Conservation (phyloP, 2,329 filamentous ascomycete genomes). For the Penicillium sp. region DNA sequence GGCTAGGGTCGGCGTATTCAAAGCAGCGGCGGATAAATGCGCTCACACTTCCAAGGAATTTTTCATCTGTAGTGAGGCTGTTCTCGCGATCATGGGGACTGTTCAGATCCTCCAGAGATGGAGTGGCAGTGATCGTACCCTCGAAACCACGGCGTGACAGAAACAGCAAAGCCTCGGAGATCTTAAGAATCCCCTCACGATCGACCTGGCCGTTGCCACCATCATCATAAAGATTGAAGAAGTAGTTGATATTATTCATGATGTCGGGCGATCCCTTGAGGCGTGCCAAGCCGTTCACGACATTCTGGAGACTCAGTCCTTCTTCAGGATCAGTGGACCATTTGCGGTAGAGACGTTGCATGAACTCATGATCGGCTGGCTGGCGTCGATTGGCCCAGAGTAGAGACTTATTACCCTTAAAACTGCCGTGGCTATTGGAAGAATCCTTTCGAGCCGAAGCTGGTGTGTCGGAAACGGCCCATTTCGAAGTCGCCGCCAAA, state of each 20-base stretch:
- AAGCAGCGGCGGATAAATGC: slow-evolving; percentile 96
- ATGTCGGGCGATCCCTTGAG: slow-evolving; percentile 95
- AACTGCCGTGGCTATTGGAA: slow-evolving; percentile 52
- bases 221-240: slow-evolving; percentile 97
- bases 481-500: slow-evolving; percentile 82
- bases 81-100: slow-evolving; percentile 39
- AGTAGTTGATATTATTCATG: slow-evolving; percentile 96
- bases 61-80: slow-evolving; percentile 70
- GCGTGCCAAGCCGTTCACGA: slow-evolving; percentile 84
- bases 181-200: slow-evolving; percentile 88
- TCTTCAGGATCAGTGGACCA: slow-evolving; percentile 81
- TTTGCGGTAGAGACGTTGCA: slow-evolving; percentile 79
- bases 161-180: slow-evolving; percentile 92
- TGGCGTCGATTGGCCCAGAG: slow-evolving; percentile 61
- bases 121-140: slow-evolving; percentile 67
- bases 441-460: slow-evolving; percentile 56
- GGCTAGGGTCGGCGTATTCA: slow-evolving; percentile 94
- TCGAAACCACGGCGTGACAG: slow-evolving; percentile 85
- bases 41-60: slow-evolving; percentile 88
- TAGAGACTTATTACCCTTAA: slow-evolving; percentile 50
- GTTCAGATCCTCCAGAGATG: slow-evolving; percentile 57
- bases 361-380: slow-evolving; percentile 92
- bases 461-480: slow-evolving; percentile 88
- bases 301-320: slow-evolving; percentile 83
- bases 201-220: slow-evolving; percentile 88